Evolutionary conservation across 108 stramenopile genomes (phyloP).

Genomic region (Asterionellopsis glacialis): DNA sequence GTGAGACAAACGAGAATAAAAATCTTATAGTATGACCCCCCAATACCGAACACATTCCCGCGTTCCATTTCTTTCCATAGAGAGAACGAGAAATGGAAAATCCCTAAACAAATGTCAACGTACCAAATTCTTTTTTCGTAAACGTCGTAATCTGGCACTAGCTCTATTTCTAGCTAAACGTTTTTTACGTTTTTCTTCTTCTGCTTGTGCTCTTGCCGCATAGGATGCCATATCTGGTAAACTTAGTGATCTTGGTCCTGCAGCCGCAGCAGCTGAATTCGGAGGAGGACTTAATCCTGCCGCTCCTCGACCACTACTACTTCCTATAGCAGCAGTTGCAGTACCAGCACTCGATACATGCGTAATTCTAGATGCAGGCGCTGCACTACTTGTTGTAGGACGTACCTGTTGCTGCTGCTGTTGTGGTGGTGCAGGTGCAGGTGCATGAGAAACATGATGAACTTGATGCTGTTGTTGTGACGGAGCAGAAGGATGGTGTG

Average conservation of each 20-base stretch:
- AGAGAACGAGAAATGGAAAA: too few relatives aligned
- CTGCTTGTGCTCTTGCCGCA: conserved; percentile 53
- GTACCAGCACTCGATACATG: too few relatives aligned
- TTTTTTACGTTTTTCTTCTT: conserved; percentile 83
- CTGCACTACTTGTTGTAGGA: too few relatives aligned
- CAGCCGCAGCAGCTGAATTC: neutral
- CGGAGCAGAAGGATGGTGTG: too few relatives aligned
- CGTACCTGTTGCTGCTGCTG: conserved; percentile 7
- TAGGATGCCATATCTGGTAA: conserved; percentile 75
- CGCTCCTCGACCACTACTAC: too few relatives aligned
- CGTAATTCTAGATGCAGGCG: too few relatives aligned
- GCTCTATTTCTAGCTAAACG: conserved; percentile 85
- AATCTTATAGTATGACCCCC: neutral
- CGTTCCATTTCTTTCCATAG: neutral
- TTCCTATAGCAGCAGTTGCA: too few relatives aligned
- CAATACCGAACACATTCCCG: neutral
- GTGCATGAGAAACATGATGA: neutral
- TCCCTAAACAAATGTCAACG: conserved; percentile 1
- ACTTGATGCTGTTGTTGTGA: conserved; percentile 4
- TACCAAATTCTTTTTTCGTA: conserved; percentile 87
- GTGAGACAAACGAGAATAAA: neutral
- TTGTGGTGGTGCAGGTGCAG: neutral
- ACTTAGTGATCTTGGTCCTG: conserved; percentile 40
- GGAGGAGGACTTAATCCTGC: too few relatives aligned
- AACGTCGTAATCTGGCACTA: conserved; percentile 65